Evolutionary conservation across 164 flowering plant species (phyloP).

Genomic region (Annona squamosa): DNA sequence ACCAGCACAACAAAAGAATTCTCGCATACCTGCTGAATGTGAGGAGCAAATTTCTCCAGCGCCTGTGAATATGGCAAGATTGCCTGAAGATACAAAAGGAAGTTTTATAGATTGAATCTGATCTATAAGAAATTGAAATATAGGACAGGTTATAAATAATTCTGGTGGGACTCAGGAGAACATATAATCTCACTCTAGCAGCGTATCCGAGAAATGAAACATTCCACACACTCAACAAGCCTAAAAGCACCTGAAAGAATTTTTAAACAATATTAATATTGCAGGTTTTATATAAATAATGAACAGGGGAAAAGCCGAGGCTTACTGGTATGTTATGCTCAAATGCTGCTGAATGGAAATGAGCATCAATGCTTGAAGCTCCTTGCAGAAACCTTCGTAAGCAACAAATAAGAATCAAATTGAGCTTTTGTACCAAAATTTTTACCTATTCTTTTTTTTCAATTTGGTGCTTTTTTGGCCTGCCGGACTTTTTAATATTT

Average conservation of each 20-base stretch:
- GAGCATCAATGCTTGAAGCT: constrained; percentile 84
- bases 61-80: constrained; percentile 94
- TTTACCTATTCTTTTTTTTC: too few relatives aligned
- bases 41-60: constrained; percentile 91
- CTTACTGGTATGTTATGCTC: constrained; percentile 87
- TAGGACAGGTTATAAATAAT: background rate
- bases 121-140: background rate
- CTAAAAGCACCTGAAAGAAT: constrained; percentile 69
- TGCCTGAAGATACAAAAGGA: constrained; percentile 46
- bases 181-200: constrained; percentile 65
- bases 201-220: constrained; percentile 90
- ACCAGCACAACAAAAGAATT: background rate
- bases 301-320: background rate
- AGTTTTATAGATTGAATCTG: background rate
- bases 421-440: background rate
- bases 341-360: constrained; percentile 68
- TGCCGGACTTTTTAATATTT: too few relatives aligned
- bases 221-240: constrained; percentile 92
- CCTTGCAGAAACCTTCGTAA: constrained; percentile 76
- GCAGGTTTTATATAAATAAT: background rate
- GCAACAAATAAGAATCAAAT: background rate
- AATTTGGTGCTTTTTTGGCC: too few relatives aligned
- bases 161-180: constrained; percentile 2
- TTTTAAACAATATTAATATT: background rate
- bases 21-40: constrained; percentile 76